Evolutionary conservation across 2,329 filamentous ascomycete genomes (phyloP), one percentile per base, ranked within the genome.

Genomic region (Aspergillus tanneri): DNA sequence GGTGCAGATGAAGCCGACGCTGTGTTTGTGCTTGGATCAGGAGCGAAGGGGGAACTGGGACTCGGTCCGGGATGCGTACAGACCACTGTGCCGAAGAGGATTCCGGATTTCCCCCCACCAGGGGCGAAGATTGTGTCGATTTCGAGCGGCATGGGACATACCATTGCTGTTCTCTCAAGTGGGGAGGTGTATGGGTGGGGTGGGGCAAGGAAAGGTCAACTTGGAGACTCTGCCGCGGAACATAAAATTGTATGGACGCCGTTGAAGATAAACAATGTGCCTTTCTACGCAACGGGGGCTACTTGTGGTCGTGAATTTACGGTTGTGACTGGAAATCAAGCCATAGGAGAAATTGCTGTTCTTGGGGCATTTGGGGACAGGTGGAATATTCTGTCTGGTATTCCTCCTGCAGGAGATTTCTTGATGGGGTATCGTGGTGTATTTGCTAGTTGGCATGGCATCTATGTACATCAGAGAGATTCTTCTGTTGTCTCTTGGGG

Each of bases 121-220:
- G 80, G 72, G 0, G 77, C 78, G 0, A 69, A 74, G n/a, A 67
- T 95, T 3, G 69, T 81, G 1, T 80, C 86, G 49, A 64, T 96
- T 21, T 75, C 85, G 2, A 86, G 88, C 9, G 83, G 87, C 24
- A 87, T 95, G 76, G 83, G 83, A 18, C 93, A 99, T 64, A 83
- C 84, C 0, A 80, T 95, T 12, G 82, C 75, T 2, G 80, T 96
- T 0, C 70, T 95, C 3, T 80, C 79, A 35, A 86, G 87, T 63
- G 92, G 91, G 0, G 78, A 87, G 12, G 84, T 85, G 1, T 95
- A 87, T 65, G 91, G 90, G 2, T 97, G 92, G 92, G 93, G 93
- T 0, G 88, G 84, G 59, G 86, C 87, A 11, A 81, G 90, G 19
- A 93, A 96, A 64, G 88, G 88, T 0, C 92, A 99, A 66, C 72